Evolutionary conservation across 2,329 filamentous ascomycete species (phyloP).

Genomic region (Leptodontidium sp.): DNA sequence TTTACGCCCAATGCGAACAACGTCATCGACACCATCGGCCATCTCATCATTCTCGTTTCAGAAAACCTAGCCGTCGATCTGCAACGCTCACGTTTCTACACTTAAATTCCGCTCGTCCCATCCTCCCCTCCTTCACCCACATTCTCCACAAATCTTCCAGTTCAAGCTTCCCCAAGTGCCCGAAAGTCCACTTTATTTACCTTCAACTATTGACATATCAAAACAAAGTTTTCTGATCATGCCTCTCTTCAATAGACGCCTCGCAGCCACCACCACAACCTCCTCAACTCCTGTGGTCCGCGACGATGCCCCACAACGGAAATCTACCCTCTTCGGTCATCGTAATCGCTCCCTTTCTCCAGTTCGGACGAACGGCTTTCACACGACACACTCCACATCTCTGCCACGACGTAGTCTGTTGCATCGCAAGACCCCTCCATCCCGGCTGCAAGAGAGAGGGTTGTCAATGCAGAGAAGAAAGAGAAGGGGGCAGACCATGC

Average conservation of each 20-base stretch:
- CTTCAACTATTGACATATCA: background rate
- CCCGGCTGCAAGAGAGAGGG: slow-evolving; percentile 65
- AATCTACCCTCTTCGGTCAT: slow-evolving; percentile 46
- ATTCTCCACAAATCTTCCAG: background rate
- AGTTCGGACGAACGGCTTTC: slow-evolving; percentile 33
- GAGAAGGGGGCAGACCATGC: slow-evolving; percentile 73
- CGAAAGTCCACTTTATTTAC: background rate
- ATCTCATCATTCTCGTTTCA: slow-evolving; percentile 6
- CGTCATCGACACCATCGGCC: background rate
- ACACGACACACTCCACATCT: slow-evolving; percentile 27
- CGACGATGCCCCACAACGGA: slow-evolving; percentile 20
- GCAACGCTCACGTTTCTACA: background rate
- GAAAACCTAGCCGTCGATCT: background rate
- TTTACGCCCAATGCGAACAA: slow-evolving; percentile 2
- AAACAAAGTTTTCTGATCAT: slow-evolving; percentile 18
- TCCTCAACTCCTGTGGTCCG: slow-evolving; percentile 7
- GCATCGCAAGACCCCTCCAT: slow-evolving; percentile 66
- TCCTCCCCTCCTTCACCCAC: background rate
- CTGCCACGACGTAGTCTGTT: slow-evolving; percentile 48
- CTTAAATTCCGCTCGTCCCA: background rate
- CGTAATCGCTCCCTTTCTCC: slow-evolving; percentile 48
- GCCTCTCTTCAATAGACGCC: slow-evolving; percentile 35
- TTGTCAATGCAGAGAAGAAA: slow-evolving; percentile 68
- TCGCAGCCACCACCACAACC: background rate
- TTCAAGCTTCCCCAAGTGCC: background rate